Percentiles rank a stretch among this genome's conserved stretches.
phyloP scores from a whole-genome alignment of 768 basidiomycete species.

The Kwoniella shandongensis region DNA sequence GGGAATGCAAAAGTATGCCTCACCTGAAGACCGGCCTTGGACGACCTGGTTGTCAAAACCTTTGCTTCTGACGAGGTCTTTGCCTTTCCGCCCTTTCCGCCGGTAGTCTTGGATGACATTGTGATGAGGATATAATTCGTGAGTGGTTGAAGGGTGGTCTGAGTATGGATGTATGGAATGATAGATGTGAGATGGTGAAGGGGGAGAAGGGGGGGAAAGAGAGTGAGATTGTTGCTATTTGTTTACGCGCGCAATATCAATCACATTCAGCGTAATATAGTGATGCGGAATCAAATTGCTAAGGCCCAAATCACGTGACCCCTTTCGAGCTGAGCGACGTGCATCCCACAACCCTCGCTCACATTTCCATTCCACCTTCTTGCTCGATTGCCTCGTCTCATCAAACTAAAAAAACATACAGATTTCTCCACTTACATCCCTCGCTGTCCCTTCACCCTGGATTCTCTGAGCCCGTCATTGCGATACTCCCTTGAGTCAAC shows the following conservation, averaged over 20 bases:
- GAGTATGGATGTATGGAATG: neutral
- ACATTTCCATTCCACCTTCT: neutral
- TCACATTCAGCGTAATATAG: too few relatives aligned
- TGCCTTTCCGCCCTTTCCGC: conserved; percentile 54
- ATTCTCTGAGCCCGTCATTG: too few relatives aligned
- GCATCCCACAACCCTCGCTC: neutral
- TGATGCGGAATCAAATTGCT: neutral
- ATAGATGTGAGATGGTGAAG: neutral
- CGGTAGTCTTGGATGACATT: conserved; percentile 48
- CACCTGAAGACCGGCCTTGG: conserved; percentile 85
- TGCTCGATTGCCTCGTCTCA: neutral
- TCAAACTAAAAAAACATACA: too few relatives aligned
- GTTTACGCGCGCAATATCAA: conserved; percentile 17
- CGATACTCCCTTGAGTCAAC: too few relatives aligned
- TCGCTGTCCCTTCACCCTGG: too few relatives aligned
- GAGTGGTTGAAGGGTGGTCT: conserved; percentile 2
- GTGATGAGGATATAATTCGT: conserved; percentile 1
- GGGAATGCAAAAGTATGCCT: conserved; percentile 29
- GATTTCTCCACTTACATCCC: too few relatives aligned
- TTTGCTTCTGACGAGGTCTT: conserved; percentile 54
- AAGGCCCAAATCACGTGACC: conserved; percentile 1
- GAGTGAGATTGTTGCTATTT: conserved; percentile 1
- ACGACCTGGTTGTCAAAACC: conserved; percentile 60
- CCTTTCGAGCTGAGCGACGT: neutral
- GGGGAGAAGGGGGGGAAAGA: neutral